Base-by-base conservation (phyloP, 2,329 filamentous ascomycete species). In the Fusarium luffae region DNA sequence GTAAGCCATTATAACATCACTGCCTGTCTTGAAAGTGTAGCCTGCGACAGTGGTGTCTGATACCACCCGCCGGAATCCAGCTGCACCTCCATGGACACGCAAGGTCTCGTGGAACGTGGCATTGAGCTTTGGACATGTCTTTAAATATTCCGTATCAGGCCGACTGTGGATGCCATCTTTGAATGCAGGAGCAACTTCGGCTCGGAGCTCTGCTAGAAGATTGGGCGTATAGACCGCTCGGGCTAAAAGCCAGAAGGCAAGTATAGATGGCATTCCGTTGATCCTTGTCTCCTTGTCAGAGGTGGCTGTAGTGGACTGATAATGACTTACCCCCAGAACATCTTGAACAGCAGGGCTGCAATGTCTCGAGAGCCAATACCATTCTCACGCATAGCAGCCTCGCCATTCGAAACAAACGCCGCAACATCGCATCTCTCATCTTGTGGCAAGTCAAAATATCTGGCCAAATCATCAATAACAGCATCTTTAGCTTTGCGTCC, bases 291-390 rank as follows among this genome's bases (percentile, higher is more conserved):
- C 14, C 1, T 7, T 4, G 16, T 59, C 21, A 59, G 32, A 16
- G 5, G 3, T 21, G 4, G 2, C 8, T 13, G 5, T 16, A 8
- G 3, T 1, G 9, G 9, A 6, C 0, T 3, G 5, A 4, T 18
- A 4, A 12, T 12, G 1, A 30, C 44, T 44, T 6, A 59, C 59
- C 44, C 27, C 41, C 40, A 54, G 12, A 54, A 54, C 1, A 37
- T n/a, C 7, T 61, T 42, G 13, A 54, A 63, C 0, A 48, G 4
- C 1, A 63, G 4, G 0, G 47, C 21, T 3, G 56, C 41, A 4
- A 61, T 61, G 9, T 63, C 41, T 2, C 16, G 23, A 4, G 21
- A 23, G 1, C 34, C 12, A 4, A 61, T 42, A 0, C 57, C 54
- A 4, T 44, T 41, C 3, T 40, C 21, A 3, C 54, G 30, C 55